phyloP scores from a whole-genome alignment of 2,329 filamentous ascomycete species.

The Cercospora sp. region DNA sequence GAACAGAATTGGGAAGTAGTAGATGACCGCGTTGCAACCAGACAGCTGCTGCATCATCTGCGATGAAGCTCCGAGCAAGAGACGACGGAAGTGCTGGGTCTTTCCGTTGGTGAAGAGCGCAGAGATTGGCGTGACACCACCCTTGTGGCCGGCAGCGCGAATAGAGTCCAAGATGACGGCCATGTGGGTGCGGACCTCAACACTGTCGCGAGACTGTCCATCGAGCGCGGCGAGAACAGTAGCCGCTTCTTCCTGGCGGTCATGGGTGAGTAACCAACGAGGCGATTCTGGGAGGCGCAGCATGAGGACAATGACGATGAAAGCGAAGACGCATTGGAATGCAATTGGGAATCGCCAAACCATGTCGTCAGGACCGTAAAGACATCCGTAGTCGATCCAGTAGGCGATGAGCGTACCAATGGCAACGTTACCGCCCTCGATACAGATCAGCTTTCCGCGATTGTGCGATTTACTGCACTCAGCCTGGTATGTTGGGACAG shows the following conservation, averaged over 20 bases:
- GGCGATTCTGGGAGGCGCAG: constrained; percentile 48
- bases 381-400: constrained; percentile 53
- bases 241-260: constrained; percentile 49
- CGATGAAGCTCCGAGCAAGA: constrained; percentile 60
- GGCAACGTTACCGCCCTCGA: constrained; percentile 56
- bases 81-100: constrained; percentile 65
- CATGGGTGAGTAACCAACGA: constrained; percentile 48
- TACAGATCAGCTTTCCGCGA: constrained; percentile 62
- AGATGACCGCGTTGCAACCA: constrained; percentile 51
- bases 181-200: constrained; percentile 57
- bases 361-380: constrained; percentile 40
- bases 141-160: constrained; percentile 34
- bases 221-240: constrained; percentile 54
- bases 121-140: constrained; percentile 48
- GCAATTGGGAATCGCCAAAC: constrained; percentile 56
- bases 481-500: constrained; percentile 57
- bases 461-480: constrained; percentile 58
- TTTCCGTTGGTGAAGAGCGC: constrained; percentile 62
- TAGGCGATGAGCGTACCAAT: constrained; percentile 55
- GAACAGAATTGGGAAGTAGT: constrained; percentile 46
- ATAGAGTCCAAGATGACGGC: constrained; percentile 20
- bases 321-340: constrained; percentile 54
- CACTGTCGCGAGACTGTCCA: constrained; percentile 52
- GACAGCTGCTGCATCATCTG: constrained; percentile 65
- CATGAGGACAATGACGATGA: constrained; percentile 49